Evolutionary conservation across 192 early-diverging fungal species (phyloP), one percentile per base, ranked within the genome.

Genomic region (Coemansia sp.): DNA sequence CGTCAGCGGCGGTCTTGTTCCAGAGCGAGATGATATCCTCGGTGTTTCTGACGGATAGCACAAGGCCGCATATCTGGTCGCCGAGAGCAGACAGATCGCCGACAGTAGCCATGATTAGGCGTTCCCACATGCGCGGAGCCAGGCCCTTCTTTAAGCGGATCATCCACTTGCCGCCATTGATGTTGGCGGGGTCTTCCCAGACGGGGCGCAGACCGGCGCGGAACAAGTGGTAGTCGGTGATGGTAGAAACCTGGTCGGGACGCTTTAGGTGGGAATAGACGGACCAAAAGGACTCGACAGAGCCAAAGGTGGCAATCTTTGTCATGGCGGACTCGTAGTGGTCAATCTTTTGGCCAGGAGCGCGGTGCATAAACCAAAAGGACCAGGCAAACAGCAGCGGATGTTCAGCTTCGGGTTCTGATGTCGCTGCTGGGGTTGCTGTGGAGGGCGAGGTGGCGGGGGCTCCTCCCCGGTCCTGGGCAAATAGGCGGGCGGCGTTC

Each of bases 21-120:
- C 95, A 97, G 60, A 97, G 65, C 30, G 93, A 94, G 25, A 97
- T 72, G 27, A 97, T 97, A 59, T 97, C 95, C 68, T 97, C 93
- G 8, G 82, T 84, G 60, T 88, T 88, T 30, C 95, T 80, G 56
- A 97, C 93, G 21, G 92, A 94, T 47, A 97, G 79, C 9, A 97
- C 95, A 19, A 88, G 86, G 21, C 95, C 95, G 68, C 91, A 94
- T 32, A 97, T 90, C 64, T 95, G 91, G 29, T 83, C 80, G 19
- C 88, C 87, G 14, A 90, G 88, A 49, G 90, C 87, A 71, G 95
- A 95, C 51, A 90, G 88, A 33, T 94, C 91, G 35, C 92, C 92
- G 59, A 94, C 85, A 18, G 94, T 83, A 10, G 92, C 90, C 77
- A 95, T 80, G 13, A 85, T 88, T 68, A 93, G 66, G 56, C 79